Evolutionary conservation across 495 filamentous ascomycete species (phyloP).

Genomic region (Aspergillus saccharolyticus): DNA sequence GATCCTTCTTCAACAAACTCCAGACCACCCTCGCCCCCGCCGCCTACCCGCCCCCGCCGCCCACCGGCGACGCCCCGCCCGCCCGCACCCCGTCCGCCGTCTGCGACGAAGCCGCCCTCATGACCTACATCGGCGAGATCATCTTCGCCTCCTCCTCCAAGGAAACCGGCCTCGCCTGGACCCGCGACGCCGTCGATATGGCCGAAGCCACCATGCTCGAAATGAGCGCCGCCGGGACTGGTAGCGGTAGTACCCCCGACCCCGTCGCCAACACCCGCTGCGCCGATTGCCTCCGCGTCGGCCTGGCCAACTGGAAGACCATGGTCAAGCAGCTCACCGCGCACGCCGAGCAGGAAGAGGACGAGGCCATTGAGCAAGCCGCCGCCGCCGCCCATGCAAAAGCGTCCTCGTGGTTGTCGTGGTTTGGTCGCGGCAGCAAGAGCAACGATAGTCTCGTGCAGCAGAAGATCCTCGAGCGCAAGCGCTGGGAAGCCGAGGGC

Average conservation of each 20-base stretch:
- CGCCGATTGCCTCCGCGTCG: slow-evolving; percentile 64
- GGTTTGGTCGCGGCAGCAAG: slow-evolving; percentile 44
- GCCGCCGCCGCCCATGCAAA: slow-evolving; percentile 22
- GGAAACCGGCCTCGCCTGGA: slow-evolving; percentile 76
- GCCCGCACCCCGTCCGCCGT: slow-evolving; percentile 52
- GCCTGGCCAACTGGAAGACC: slow-evolving; percentile 66
- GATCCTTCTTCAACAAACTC: slow-evolving; percentile 30
- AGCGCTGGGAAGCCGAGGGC: slow-evolving; percentile 38
- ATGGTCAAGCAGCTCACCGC: slow-evolving; percentile 60
- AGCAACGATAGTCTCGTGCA: slow-evolving; percentile 6
- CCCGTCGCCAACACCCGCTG: slow-evolving; percentile 48
- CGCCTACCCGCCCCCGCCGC: slow-evolving; percentile 59
- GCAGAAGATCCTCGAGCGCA: slow-evolving; percentile 26
- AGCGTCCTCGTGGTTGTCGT: slow-evolving; percentile 3
- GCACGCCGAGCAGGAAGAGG: slow-evolving; percentile 44
- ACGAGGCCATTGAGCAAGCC: slow-evolving; percentile 30
- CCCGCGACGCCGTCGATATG: slow-evolving; percentile 71
- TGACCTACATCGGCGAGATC: slow-evolving; percentile 92
- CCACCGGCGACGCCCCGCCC: slow-evolving; percentile 61
- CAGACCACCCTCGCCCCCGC: slow-evolving; percentile 44
- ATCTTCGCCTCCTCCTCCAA: slow-evolving; percentile 62
- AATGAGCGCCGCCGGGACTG: slow-evolving; percentile 25
- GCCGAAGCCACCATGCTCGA: slow-evolving; percentile 48
- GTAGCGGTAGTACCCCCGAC: slow-evolving; percentile 20
- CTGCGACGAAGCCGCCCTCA: slow-evolving; percentile 80